Base-by-base conservation (phyloP, 73 alveolate genomes). In the Halteria grandinella region DNA sequence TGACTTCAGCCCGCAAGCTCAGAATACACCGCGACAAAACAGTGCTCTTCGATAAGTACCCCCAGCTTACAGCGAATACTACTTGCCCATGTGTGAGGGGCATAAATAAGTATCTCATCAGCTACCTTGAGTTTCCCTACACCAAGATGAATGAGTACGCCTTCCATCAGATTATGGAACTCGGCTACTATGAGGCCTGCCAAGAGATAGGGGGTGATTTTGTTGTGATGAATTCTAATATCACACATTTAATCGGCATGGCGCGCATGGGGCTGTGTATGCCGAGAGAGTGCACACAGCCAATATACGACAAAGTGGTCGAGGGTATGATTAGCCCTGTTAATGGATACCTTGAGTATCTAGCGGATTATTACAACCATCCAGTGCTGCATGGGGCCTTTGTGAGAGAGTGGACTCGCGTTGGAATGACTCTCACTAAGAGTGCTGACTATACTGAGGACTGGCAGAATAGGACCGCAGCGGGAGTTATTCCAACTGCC, bases 1-100 rank as follows among this genome's bases (percentile, higher is more conserved):
- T n/a, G n/a, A n/a, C 50, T 18, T 18, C 34, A 17, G 53, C 36
- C 21, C 50, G 77, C 1, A 17, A 60, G 48, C 77, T 59, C 8
- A 60, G 43, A 36, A 40, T n/a, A n/a, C n/a, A n/a, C n/a, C n/a
- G 8, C 20, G 77, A 60, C 28, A 60, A 60, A 21, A 60, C 60
- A 21, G 77, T 40, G 43, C 77, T 60, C 17, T 60, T 40, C 27
- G 43, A 23, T 21, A 32, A 59, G 29, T 60, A 40, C 51, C 77
- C 77, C 6, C 28, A 60, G 27, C 24, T 60, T 25, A 21, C 25
- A 10, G 25, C 55, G 1, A 60, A 60, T 18, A 29, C 24, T 8
- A 60, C 77, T 6, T 40, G 24, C 24, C 60, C n/a, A 37, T 60
- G 77, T 21, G 43, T 60, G 4, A 60, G 28, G 24, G 77, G 47